Evolutionary conservation across 305 asterid genomes (phyloP).

Genomic region (Rubia tinctorum): DNA sequence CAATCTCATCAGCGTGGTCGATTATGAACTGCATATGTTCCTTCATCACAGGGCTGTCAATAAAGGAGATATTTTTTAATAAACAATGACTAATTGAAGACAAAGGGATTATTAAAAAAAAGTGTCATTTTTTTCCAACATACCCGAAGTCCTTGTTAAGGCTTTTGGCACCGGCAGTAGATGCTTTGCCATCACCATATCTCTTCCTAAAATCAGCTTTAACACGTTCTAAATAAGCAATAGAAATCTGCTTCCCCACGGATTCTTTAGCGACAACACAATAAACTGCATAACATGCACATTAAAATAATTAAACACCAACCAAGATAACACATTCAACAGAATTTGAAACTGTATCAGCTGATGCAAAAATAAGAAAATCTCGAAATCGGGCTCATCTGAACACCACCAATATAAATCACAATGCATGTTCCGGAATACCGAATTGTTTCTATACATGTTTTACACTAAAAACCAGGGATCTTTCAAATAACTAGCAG

Average conservation of each 20-base stretch:
- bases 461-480: background rate
- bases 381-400: background rate
- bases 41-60: slow-evolving; percentile 76
- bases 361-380: background rate
- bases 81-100: slow-evolving; percentile 5
- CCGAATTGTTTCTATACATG: background rate
- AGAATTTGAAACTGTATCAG: background rate
- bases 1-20: slow-evolving; percentile 91
- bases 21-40: slow-evolving; percentile 93
- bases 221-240: slow-evolving; percentile 80
- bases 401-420: background rate
- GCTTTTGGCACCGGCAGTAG: slow-evolving; percentile 84
- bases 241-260: slow-evolving; percentile 78
- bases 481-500: background rate
- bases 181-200: slow-evolving; percentile 94
- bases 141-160: slow-evolving; percentile 87
- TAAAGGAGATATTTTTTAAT: background rate
- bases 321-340: background rate
- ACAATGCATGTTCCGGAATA: background rate
- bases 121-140: background rate
- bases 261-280: slow-evolving; percentile 91
- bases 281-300: slow-evolving; percentile 57
- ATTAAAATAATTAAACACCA: slow-evolving; percentile 14
- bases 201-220: slow-evolving; percentile 81
- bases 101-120: too few species aligned